phyloP scores from a whole-genome alignment of 352 stramenopile genomes.

The Phytophthora kernoviae region DNA sequence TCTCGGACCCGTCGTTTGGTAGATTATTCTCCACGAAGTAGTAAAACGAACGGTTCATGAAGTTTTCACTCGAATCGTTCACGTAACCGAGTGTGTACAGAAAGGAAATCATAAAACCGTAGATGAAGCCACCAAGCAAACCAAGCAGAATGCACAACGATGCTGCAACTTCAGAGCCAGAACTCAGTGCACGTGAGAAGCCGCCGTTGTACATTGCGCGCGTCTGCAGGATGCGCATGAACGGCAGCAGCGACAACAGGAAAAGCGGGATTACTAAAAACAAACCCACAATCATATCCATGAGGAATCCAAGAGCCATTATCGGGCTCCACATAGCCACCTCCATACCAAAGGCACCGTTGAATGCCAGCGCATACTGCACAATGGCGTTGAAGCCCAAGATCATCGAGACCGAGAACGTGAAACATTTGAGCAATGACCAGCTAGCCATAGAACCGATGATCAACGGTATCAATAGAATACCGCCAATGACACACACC shows the following conservation, averaged over 20 bases:
- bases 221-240: conserved; percentile 87
- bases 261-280: conserved; percentile 82
- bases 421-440: conserved; percentile 68
- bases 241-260: conserved; percentile 76
- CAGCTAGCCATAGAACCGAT: conserved; percentile 61
- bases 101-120: conserved; percentile 78
- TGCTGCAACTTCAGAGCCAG: conserved; percentile 80
- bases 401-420: conserved; percentile 69
- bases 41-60: conserved; percentile 81
- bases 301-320: conserved; percentile 80
- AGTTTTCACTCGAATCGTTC: conserved; percentile 72
- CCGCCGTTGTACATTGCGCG: conserved; percentile 89
- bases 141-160: conserved; percentile 82
- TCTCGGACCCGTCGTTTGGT: conserved; percentile 35
- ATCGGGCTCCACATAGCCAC: conserved; percentile 75
- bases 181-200: conserved; percentile 79
- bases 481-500: conserved; percentile 62
- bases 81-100: conserved; percentile 73
- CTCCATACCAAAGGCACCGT: conserved; percentile 65
- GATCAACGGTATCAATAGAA: conserved; percentile 58
- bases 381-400: conserved; percentile 74
- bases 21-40: conserved; percentile 59
- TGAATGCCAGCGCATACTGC: conserved; percentile 72
- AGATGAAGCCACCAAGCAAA: conserved; percentile 75
- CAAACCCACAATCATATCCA: conserved; percentile 83